Conservation (phyloP, 106 monocot species). For the Alisma plantagoaquatica region DNA sequence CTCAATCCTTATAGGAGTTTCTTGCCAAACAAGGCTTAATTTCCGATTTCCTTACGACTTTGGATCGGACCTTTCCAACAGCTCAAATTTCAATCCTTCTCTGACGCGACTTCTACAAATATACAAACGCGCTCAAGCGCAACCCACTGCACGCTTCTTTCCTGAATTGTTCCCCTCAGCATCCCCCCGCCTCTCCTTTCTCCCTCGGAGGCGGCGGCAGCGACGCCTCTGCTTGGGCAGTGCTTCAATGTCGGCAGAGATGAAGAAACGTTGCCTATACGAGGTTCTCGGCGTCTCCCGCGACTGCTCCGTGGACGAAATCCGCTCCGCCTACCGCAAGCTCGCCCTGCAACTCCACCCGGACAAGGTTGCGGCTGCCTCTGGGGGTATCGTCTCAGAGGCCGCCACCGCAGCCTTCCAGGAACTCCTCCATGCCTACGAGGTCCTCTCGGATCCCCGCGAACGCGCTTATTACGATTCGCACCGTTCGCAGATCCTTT, state of each 20-base stretch:
- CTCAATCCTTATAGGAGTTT: too few relatives aligned
- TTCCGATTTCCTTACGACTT: too few relatives aligned
- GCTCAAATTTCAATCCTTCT: too few relatives aligned
- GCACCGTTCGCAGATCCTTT: constrained; percentile 96
- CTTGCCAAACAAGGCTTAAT: too few relatives aligned
- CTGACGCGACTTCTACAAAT: too few relatives aligned
- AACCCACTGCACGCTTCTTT: too few relatives aligned
- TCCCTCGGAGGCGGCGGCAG: too few relatives aligned
- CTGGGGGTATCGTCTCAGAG: constrained; percentile 9
- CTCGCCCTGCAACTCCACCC: constrained; percentile 97
- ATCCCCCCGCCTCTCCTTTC: too few relatives aligned
- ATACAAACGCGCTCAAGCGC: too few relatives aligned
- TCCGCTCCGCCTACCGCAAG: constrained; percentile 71
- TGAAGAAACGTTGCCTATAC: constrained; percentile 81
- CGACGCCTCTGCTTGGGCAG: too few relatives aligned
- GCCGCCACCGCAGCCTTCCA: constrained; percentile 85
- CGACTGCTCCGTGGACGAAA: constrained; percentile 54
- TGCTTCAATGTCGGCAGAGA: constrained; percentile 8
- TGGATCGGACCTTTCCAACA: too few relatives aligned
- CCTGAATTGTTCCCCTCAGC: too few relatives aligned
- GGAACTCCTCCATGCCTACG: constrained; percentile 86
- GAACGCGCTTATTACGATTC: constrained; percentile 90
- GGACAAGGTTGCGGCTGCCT: constrained; percentile 54
- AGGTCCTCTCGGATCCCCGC: constrained; percentile 82
- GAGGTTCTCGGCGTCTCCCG: constrained; percentile 67